phyloP scores from a whole-genome alignment of 805 yeast species.

The Metschnikowia vanudenii region DNA sequence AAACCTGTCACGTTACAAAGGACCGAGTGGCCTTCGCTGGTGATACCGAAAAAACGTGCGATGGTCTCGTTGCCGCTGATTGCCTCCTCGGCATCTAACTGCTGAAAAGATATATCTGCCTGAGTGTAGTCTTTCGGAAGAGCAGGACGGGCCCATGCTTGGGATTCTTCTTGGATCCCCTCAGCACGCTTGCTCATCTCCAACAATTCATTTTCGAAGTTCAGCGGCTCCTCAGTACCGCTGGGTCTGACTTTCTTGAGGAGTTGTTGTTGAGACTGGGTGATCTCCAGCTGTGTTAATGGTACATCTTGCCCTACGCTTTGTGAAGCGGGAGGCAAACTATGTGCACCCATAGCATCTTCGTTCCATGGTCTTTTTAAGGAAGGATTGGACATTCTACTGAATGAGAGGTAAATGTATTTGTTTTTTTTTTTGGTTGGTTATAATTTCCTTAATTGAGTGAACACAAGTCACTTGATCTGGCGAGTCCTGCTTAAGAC shows the following conservation, averaged over 20 bases:
- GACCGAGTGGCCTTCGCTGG: conserved; percentile 82
- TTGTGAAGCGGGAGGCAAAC: conserved; percentile 33
- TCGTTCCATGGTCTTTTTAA: conserved; percentile 16
- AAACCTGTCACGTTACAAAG: conserved; percentile 89
- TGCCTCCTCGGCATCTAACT: conserved; percentile 91
- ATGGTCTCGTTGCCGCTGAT: conserved; percentile 53
- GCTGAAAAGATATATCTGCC: conserved; percentile 74
- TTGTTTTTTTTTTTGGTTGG: background rate
- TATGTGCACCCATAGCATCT: conserved; percentile 27
- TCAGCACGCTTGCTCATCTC: conserved; percentile 21
- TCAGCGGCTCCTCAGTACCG: conserved; percentile 37
- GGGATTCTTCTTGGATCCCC: conserved; percentile 34
- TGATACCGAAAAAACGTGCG: conserved; percentile 90
- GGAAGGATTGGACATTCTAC: background rate
- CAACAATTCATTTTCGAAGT: conserved; percentile 19
- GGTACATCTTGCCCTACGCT: conserved; percentile 9
- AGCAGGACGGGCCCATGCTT: conserved; percentile 55
- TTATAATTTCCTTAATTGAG: background rate
- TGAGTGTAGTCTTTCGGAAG: conserved; percentile 45
- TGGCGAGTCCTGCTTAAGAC: background rate
- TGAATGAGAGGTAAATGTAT: background rate
- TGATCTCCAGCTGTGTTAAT: conserved; percentile 23
- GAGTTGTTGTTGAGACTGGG: conserved; percentile 31
- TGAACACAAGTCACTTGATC: background rate
- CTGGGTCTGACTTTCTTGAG: conserved; percentile 37